A percentile compares a stretch with the other conserved stretches of the same genome.
Conservation (phyloP, 345 rosid species). For the Syzygium grande region DNA sequence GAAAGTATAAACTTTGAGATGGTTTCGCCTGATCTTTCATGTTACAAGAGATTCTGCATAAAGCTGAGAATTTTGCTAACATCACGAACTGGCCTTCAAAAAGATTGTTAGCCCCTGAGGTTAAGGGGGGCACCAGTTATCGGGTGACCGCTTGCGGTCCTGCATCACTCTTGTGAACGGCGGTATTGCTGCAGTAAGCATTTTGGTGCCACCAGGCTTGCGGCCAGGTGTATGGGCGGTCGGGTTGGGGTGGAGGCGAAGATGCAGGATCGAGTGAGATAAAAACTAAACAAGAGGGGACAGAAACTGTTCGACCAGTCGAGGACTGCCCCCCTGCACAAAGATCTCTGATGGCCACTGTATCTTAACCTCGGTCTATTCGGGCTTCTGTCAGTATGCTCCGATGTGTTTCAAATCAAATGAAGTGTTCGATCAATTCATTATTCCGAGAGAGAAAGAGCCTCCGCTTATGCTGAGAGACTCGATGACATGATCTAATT, state of each 20-base stretch:
- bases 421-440: neutral
- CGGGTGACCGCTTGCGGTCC: neutral
- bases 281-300: neutral
- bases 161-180: neutral
- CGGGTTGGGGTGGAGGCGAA: neutral
- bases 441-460: neutral
- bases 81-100: neutral
- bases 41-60: neutral
- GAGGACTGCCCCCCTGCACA: neutral
- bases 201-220: neutral
- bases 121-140: neutral
- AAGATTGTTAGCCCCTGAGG: neutral
- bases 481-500: neutral
- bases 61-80: neutral
- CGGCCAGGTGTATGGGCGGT: neutral
- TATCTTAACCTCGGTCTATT: neutral
- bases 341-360: neutral
- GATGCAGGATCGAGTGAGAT: neutral
- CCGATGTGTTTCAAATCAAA: neutral
- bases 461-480: neutral
- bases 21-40: neutral
- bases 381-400: neutral
- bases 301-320: neutral
- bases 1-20: neutral
- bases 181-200: neutral